Conservation (phyloP, 2,329 filamentous ascomycete species). For the Acrocalymma vagum region DNA sequence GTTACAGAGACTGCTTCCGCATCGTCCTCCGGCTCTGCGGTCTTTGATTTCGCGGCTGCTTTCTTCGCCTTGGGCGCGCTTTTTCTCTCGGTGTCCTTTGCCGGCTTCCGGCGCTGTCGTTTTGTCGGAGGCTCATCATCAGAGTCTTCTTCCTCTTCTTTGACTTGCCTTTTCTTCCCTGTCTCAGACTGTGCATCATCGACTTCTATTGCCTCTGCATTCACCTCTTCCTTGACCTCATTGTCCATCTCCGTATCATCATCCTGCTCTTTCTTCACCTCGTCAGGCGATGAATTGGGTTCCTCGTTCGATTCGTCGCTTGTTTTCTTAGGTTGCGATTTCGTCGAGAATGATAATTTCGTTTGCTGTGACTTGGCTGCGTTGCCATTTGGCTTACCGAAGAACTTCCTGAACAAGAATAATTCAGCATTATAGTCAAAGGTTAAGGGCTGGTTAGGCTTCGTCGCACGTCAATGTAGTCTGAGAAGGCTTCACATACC, state of each 20-base stretch:
- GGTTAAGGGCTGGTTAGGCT: constrained; percentile 3
- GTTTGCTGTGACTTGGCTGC: constrained; percentile 75
- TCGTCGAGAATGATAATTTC: constrained; percentile 77
- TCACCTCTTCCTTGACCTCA: constrained; percentile 26
- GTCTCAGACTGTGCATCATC: constrained; percentile 30
- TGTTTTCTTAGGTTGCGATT: constrained; percentile 52
- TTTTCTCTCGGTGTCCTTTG: constrained; percentile 23
- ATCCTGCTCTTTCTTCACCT: constrained; percentile 23
- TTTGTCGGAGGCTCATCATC: constrained; percentile 49
- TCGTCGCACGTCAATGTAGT: constrained; percentile 74
- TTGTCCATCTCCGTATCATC: constrained; percentile 21
- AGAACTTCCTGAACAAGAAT: constrained; percentile 76
- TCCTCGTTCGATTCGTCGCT: constrained; percentile 27
- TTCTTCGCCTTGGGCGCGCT: constrained; percentile 20
- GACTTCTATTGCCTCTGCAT: constrained; percentile 36
- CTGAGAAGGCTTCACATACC: constrained; percentile 83
- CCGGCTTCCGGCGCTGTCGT: constrained; percentile 42
- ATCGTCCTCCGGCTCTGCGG: constrained; percentile 25
- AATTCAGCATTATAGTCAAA: constrained; percentile 16
- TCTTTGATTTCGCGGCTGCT: constrained; percentile 19
- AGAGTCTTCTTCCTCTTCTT: constrained; percentile 40
- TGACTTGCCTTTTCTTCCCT: constrained; percentile 39
- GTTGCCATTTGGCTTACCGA: constrained; percentile 70
- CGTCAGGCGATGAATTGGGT: constrained; percentile 24
- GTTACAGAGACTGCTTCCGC: constrained; percentile 24